Evolutionary conservation across 805 yeast species (phyloP).

Genomic region (Suhomyces prunicola): DNA sequence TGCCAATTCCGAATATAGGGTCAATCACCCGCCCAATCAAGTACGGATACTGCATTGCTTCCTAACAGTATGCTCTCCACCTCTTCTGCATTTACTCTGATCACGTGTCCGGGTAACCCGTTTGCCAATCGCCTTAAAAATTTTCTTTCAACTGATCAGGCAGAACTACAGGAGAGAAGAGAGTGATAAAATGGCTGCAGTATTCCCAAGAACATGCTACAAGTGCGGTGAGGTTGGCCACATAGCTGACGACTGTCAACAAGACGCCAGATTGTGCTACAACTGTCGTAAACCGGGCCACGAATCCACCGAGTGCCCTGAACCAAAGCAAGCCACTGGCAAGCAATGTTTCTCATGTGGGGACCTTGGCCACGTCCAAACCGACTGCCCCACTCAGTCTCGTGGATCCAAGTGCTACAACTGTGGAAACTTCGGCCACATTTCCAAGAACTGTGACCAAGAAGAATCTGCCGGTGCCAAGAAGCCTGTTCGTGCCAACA

Average conservation of each 20-base stretch:
- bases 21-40: conserved; percentile 55
- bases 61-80: neutral
- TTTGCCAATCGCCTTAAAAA: neutral
- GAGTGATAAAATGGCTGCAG: conserved; percentile 32
- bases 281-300: conserved; percentile 90
- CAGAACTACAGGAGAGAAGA: neutral
- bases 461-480: conserved; percentile 24
- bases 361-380: conserved; percentile 82
- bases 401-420: conserved; percentile 76
- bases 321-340: conserved; percentile 78
- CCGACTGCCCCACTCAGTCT: conserved; percentile 71
- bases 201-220: conserved; percentile 75
- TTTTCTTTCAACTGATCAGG: neutral
- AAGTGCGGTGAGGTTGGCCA: conserved; percentile 93
- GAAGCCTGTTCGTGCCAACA: conserved; percentile 19
- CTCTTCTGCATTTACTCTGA: neutral
- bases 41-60: conserved; percentile 41
- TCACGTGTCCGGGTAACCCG: conserved; percentile 5
- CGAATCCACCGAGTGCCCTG: conserved; percentile 83
- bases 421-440: conserved; percentile 77
- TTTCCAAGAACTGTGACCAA: conserved; percentile 67
- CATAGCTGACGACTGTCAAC: conserved; percentile 83
- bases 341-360: conserved; percentile 95
- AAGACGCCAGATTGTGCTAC: conserved; percentile 84
- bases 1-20: conserved; percentile 59